These are phyloP conservation scores for Coelastrella sp. DNA, from an alignment of 139 green algal species.

Conservation along the genomic window DNA sequence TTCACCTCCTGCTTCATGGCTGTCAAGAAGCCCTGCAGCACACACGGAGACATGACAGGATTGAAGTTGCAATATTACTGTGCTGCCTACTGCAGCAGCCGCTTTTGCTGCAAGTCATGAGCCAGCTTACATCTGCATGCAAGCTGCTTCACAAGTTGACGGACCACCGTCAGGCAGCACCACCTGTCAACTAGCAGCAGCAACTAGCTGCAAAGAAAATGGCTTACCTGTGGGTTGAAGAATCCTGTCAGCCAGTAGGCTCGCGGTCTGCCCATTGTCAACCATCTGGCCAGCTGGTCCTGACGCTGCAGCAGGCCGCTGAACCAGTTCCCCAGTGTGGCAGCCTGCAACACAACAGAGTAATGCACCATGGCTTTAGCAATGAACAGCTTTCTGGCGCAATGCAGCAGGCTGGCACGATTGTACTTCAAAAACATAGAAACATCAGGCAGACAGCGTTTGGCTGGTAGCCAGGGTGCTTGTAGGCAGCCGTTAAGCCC, in stretches of 20 bases:
- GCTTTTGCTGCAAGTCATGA: not conserved
- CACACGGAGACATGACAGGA: too few relatives aligned
- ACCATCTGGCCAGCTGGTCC: conserved; percentile 95
- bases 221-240: conserved; percentile 90
- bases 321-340: conserved; percentile 92
- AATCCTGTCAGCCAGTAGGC: conserved; percentile 96
- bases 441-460: too few relatives aligned
- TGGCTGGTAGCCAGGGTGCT: too few relatives aligned
- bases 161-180: not conserved
- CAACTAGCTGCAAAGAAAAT: too few relatives aligned
- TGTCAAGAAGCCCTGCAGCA: conserved; percentile 88
- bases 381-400: not conserved
- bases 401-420: too few relatives aligned
- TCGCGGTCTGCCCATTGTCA: conserved; percentile 89
- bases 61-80: too few relatives aligned
- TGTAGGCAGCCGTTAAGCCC: too few relatives aligned
- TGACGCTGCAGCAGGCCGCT: conserved; percentile 87
- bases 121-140: not conserved
- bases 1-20: conserved; percentile 95
- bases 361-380: not conserved
- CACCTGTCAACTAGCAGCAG: not conserved
- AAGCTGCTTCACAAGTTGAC: not conserved
- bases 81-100: too few relatives aligned
- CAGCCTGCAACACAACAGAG: conserved; percentile 38
- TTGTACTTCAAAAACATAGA: too few relatives aligned